phyloP scores from a whole-genome alignment of 1,284 basidiomycete genomes.

The Macrocystidia cucumis region DNA sequence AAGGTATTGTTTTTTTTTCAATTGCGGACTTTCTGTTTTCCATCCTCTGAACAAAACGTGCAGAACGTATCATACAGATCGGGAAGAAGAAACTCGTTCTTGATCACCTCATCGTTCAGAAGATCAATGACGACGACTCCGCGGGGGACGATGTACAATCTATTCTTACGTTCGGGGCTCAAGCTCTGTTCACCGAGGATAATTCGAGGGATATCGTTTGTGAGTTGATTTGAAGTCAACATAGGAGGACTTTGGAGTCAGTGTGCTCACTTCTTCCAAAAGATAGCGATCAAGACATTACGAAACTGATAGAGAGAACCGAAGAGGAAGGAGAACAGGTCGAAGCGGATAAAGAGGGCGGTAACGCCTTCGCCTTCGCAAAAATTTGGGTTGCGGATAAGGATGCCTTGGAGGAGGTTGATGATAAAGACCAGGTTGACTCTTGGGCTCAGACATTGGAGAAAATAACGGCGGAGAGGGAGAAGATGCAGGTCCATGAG shows the following conservation, averaged over 20 bases:
- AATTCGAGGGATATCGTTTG: conserved; percentile 62
- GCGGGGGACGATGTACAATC: conserved; percentile 70
- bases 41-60: no score
- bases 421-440: conserved; percentile 54
- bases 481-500: conserved; percentile 38
- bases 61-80: conserved; percentile 82
- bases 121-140: conserved; percentile 74
- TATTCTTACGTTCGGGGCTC: conserved; percentile 78
- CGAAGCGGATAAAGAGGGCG: conserved; percentile 32
- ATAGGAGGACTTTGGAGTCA: conserved; percentile 39
- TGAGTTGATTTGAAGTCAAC: conserved; percentile 23
- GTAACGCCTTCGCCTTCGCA: conserved; percentile 70
- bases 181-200: conserved; percentile 64
- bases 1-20: conserved; percentile 55
- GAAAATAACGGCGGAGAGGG: conserved; percentile 50
- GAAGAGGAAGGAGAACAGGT: conserved; percentile 64
- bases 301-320: conserved; percentile 77
- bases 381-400: conserved; percentile 84
- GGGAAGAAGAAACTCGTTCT: conserved; percentile 89
- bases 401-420: conserved; percentile 59
- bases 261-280: conserved; percentile 6
- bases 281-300: conserved; percentile 77
- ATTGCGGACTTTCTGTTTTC: no score
- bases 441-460: conserved; percentile 74
- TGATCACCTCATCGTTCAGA: conserved; percentile 90